Evolutionary conservation across 768 basidiomycete genomes (phyloP), one percentile per base, ranked within the genome.

Genomic region (Auricularia sp.): DNA sequence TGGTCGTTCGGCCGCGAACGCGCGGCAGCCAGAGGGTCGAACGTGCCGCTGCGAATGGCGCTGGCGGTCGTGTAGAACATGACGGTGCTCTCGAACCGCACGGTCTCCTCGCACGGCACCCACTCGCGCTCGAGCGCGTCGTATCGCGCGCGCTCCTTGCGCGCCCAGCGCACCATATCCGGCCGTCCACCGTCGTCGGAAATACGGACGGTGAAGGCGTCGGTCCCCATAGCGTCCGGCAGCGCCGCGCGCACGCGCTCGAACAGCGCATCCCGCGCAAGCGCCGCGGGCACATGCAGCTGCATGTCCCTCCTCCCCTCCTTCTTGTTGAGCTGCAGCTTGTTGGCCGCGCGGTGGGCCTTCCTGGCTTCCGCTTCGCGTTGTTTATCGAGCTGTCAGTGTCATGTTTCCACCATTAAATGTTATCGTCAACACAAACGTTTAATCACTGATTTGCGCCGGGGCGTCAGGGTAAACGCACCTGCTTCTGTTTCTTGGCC

Each of bases 71-170:
- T 35, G 39, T 21, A 64, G 34, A 64, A 14, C 63, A 64, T 64
- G 54, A 24, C 14, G 54, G 42, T 18, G 24, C 16, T 33, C 51
- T 64, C 63, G 24, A 64, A 64, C 21, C 63, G 63, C 18, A 34
- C 21, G 34, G 21, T 24, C 51, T 64, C 63, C 21, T 64, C 42
- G 29, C 47, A 42, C 10, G 63, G 63, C 44, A 56, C 24, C 63
- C 63, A 64, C 33, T 54, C 51, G 16, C 63, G 42, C 11, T 59
- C 42, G 54, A 29, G 11, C 54, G 47, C 63, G 63, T 35, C 33
- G 63, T 64, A 64, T 14, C 13, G 29, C 3, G 63, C 56, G 8
- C 11, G 7, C 21, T 54, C 63, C 29, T 33, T 29, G 10, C 63
- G 54, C 29, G 47, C 11, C 63, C 63, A 64, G 18, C 63, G 63